Evolutionary conservation across 1,284 basidiomycete genomes (phyloP).

Genomic region (Leucoagaricus sp.): DNA sequence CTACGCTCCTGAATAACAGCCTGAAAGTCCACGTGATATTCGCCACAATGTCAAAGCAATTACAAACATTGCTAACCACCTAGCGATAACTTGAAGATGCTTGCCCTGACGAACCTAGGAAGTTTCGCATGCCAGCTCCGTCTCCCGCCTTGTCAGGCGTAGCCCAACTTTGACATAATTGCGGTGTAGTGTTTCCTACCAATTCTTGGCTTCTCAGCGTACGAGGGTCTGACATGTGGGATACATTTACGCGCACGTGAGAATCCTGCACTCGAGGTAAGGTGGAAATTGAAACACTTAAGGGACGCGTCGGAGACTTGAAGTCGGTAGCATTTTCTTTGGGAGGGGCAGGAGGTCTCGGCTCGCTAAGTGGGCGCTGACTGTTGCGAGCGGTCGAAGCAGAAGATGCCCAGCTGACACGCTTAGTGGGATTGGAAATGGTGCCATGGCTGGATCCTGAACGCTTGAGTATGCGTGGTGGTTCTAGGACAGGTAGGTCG

Average conservation of each 20-base stretch:
- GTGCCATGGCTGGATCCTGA: conserved; percentile 14
- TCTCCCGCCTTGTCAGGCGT: conserved; percentile 6
- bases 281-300: background rate
- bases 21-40: background rate
- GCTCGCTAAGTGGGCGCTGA: conserved; percentile 4
- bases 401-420: conserved; percentile 30
- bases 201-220: conserved; percentile 1
- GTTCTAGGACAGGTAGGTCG: conserved; percentile 13
- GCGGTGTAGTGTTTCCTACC: background rate
- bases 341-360: background rate
- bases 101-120: background rate
- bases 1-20: background rate
- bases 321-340: background rate
- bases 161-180: conserved; percentile 8
- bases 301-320: background rate
- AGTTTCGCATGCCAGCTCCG: background rate
- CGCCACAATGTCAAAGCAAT: background rate
- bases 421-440: conserved; percentile 18
- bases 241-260: conserved; percentile 4
- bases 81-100: conserved; percentile 1
- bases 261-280: conserved; percentile 7
- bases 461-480: conserved; percentile 11
- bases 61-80: background rate
- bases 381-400: conserved; percentile 23
- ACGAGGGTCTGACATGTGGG: conserved; percentile 13